A percentile compares a stretch with the other conserved stretches of the same genome.
These are phyloP conservation scores for Pestalotiopsis sp. DNA, from an alignment of 2,329 filamentous ascomycete species.

Conservation along the genomic window DNA sequence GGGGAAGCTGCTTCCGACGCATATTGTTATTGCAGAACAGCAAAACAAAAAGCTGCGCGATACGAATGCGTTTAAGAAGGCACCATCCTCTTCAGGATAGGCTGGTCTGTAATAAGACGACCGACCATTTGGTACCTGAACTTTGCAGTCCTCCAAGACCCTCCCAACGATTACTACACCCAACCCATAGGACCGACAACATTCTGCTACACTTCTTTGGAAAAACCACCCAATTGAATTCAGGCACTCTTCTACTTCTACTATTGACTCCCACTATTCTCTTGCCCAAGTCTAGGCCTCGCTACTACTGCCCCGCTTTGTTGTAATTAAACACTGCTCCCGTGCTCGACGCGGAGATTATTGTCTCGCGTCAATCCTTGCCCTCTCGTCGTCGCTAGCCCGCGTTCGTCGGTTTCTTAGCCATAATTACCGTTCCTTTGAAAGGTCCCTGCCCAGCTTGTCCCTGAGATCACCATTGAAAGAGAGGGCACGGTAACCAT, in stretches of 20 bases:
- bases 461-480: slow-evolving; percentile 17
- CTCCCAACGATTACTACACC: slow-evolving; percentile 15
- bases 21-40: not conserved
- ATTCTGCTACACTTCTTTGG: slow-evolving; percentile 8
- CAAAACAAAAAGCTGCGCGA: not conserved
- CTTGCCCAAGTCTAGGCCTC: not conserved
- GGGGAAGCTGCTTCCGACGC: not conserved
- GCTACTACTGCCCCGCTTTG: not conserved
- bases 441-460: slow-evolving; percentile 18
- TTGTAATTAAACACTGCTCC: slow-evolving; percentile 19
- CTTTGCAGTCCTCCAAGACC: not conserved
- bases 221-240: slow-evolving; percentile 1
- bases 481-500: slow-evolving; percentile 24
- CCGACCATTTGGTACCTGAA: not conserved
- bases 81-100: not conserved
- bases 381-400: slow-evolving; percentile 20
- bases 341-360: slow-evolving; percentile 21
- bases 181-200: slow-evolving; percentile 12
- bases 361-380: slow-evolving; percentile 25
- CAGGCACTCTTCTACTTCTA: not conserved
- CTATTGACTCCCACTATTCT: slow-evolving; percentile 12
- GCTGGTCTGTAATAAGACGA: not conserved
- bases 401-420: slow-evolving; percentile 21
- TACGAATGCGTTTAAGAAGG: not conserved
- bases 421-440: not conserved